These are phyloP conservation scores for Ustulina deusta DNA, from an alignment of 2,329 filamentous ascomycete genomes.

Conservation along the genomic window DNA sequence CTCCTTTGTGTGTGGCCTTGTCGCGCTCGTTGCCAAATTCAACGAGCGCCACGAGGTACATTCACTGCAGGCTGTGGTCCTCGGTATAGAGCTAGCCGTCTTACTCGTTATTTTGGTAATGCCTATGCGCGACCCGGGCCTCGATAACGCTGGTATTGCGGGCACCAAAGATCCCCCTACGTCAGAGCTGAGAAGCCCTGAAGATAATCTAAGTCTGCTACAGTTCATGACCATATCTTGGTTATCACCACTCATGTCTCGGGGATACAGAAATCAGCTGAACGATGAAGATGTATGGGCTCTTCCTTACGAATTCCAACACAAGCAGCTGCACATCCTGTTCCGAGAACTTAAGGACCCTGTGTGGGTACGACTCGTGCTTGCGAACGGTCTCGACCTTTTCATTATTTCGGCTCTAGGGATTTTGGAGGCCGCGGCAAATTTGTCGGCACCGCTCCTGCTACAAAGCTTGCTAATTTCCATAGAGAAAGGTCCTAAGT, in stretches of 20 bases:
- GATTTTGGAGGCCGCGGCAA: slow-evolving; percentile 68
- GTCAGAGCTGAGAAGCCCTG: slow-evolving; percentile 73
- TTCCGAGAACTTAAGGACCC: slow-evolving; percentile 81
- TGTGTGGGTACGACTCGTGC: slow-evolving; percentile 75
- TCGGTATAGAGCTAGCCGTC: slow-evolving; percentile 59
- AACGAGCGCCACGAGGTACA: slow-evolving; percentile 50
- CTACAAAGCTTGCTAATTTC: slow-evolving; percentile 78
- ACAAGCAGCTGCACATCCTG: slow-evolving; percentile 76
- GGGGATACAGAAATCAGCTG: slow-evolving; percentile 74
- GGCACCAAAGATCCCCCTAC: slow-evolving; percentile 67
- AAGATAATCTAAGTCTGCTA: slow-evolving; percentile 83
- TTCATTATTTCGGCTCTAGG: slow-evolving; percentile 74
- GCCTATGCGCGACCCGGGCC: slow-evolving; percentile 73
- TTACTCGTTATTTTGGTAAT: slow-evolving; percentile 71
- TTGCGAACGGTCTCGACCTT: slow-evolving; percentile 84
- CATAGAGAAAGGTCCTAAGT: slow-evolving; percentile 66
- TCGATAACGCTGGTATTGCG: slow-evolving; percentile 69
- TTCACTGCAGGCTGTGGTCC: slow-evolving; percentile 51
- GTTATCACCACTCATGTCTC: slow-evolving; percentile 78
- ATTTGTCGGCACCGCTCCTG: slow-evolving; percentile 73
- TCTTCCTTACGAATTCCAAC: slow-evolving; percentile 84
- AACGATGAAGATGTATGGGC: slow-evolving; percentile 85
- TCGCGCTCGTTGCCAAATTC: slow-evolving; percentile 44
- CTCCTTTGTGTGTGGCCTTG: slow-evolving; percentile 51
- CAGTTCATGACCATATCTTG: slow-evolving; percentile 88